A percentile compares a stretch with the other conserved stretches of the same genome.
Conservation (phyloP, 768 basidiomycete species). For the Megacollybia marginata region DNA sequence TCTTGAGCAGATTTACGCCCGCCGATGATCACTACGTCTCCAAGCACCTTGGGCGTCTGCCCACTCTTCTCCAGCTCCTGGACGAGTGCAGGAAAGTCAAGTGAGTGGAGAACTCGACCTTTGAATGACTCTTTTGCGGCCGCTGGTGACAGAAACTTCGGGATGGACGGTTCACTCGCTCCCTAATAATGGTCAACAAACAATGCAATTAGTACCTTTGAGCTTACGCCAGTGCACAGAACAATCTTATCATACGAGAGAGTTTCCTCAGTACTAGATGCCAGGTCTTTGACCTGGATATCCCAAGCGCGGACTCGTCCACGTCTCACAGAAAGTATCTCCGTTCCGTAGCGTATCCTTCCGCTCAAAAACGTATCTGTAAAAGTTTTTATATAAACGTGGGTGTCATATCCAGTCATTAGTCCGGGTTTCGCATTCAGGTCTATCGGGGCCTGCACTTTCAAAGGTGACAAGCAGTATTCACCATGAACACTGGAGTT, state of each 20-base stretch:
- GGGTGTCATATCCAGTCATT: constrained; percentile 47
- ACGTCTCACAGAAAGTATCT: constrained; percentile 36
- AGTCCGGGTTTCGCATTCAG: constrained; percentile 31
- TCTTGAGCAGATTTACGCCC: constrained; percentile 67
- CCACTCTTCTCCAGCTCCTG: constrained; percentile 28
- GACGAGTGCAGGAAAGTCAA: constrained; percentile 36
- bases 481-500: constrained; percentile 52
- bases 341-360: constrained; percentile 35
- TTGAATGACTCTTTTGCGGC: constrained; percentile 31
- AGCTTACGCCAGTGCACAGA: constrained; percentile 48
- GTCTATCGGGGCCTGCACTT: constrained; percentile 41
- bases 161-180: too few species aligned
- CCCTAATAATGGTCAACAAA: not conserved
- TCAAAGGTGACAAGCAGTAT: constrained; percentile 46
- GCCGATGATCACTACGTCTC: constrained; percentile 44
- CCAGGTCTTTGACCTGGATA: constrained; percentile 29
- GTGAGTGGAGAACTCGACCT: constrained; percentile 47
- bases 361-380: constrained; percentile 37
- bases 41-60: constrained; percentile 8
- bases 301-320: constrained; percentile 30
- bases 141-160: constrained; percentile 23
- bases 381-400: constrained; percentile 49
- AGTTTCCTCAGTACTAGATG: not conserved
- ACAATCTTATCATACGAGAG: constrained; percentile 42
- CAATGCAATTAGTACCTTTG: not conserved